These are phyloP conservation scores for Kingdonia uniflora DNA, from an alignment of 164 flowering plant species.

Conservation along the genomic window DNA sequence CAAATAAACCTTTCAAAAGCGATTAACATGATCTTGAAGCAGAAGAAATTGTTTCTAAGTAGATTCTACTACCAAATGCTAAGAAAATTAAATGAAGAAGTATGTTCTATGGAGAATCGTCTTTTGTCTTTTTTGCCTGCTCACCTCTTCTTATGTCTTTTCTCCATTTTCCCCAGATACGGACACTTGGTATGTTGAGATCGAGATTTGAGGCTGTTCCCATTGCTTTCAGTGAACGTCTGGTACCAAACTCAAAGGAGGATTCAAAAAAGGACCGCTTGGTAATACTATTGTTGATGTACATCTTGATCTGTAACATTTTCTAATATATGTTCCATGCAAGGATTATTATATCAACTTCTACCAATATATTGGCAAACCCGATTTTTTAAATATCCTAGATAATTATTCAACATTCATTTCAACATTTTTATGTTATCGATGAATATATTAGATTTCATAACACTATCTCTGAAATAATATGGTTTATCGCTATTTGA, in stretches of 20 bases:
- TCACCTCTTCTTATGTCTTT: not conserved
- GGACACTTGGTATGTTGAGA: slow-evolving; percentile 96
- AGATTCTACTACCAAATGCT: not conserved
- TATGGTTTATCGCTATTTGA: too few relatives aligned
- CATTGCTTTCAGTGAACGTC: slow-evolving; percentile 47
- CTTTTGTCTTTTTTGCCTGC: not conserved
- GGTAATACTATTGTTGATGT: slow-evolving; percentile 20
- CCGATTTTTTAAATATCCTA: too few relatives aligned
- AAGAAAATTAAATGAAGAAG: not conserved
- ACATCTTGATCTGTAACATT: too few relatives aligned
- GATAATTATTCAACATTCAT: too few relatives aligned
- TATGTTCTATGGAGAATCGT: not conserved
- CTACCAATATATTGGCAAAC: too few relatives aligned
- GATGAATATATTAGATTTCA: too few relatives aligned
- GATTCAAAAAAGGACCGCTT: slow-evolving; percentile 15
- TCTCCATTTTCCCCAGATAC: slow-evolving; percentile 38
- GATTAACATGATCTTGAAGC: not conserved
- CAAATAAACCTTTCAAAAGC: not conserved
- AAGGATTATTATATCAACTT: too few relatives aligned
- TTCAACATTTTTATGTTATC: too few relatives aligned
- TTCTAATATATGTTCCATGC: too few relatives aligned
- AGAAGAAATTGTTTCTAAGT: not conserved
- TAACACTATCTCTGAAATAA: too few relatives aligned
- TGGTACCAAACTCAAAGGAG: slow-evolving; percentile 47
- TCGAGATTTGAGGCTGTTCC: slow-evolving; percentile 89